Percentiles rank a stretch among this genome's conserved stretches.
phyloP scores from a whole-genome alignment of 2,329 filamentous ascomycete species.

The Penicillium sp. region DNA sequence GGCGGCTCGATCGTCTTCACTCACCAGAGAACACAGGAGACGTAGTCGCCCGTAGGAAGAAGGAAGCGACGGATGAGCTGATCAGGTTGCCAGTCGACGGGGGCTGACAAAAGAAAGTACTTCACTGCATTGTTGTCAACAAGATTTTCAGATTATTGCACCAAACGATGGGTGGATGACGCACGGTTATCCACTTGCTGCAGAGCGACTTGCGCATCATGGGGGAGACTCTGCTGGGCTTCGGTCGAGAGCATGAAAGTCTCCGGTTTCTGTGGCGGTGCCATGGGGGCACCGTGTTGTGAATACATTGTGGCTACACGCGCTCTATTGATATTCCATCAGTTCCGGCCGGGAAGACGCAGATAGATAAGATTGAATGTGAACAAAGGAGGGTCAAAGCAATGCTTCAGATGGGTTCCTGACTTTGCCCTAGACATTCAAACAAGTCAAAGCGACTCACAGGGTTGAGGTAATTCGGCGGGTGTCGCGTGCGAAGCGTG shows the following conservation, averaged over 20 bases:
- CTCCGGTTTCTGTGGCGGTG: constrained; percentile 91
- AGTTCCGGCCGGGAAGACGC: constrained; percentile 22
- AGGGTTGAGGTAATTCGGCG: constrained; percentile 6
- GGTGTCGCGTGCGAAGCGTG: constrained; percentile 6
- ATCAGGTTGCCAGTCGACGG: constrained; percentile 94
- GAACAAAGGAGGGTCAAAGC: constrained; percentile 18
- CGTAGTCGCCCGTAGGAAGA: constrained; percentile 95
- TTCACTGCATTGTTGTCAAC: constrained; percentile 64
- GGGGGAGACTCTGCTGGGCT: constrained; percentile 91
- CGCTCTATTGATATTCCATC: constrained; percentile 11
- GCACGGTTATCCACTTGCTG: constrained; percentile 97
- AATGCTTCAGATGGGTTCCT: neutral
- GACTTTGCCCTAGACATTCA: constrained; percentile 15
- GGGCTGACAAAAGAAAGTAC: constrained; percentile 98
- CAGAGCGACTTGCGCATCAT: constrained; percentile 93
- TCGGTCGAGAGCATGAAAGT: constrained; percentile 98
- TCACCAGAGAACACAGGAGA: constrained; percentile 93
- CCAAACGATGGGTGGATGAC: constrained; percentile 37
- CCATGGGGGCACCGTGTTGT: constrained; percentile 78
- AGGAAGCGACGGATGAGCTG: constrained; percentile 96
- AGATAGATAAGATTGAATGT: constrained; percentile 14
- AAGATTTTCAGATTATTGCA: neutral
- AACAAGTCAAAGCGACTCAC: constrained; percentile 15
- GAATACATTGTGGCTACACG: constrained; percentile 63
- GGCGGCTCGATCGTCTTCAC: constrained; percentile 22